A percentile compares a stretch with the other conserved stretches of the same genome.
Conservation (phyloP, 1,139 yeast species). For the Taphrina pruni region DNA sequence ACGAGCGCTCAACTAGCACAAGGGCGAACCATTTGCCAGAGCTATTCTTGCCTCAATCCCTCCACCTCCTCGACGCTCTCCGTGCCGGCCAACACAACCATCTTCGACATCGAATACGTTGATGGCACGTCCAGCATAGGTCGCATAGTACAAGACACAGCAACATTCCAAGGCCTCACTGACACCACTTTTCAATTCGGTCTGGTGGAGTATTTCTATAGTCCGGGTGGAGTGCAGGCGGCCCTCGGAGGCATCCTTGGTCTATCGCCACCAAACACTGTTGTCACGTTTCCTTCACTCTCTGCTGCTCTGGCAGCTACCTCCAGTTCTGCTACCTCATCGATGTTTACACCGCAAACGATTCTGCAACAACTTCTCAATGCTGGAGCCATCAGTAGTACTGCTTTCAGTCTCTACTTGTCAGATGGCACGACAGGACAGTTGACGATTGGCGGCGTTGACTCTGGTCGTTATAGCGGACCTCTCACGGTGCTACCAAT, state of each 20-base stretch:
- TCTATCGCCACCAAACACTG: constrained; percentile 37
- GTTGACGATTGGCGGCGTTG: constrained; percentile 66
- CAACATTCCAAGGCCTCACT: constrained; percentile 26
- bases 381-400: constrained; percentile 29
- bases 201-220: constrained; percentile 38
- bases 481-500: constrained; percentile 49
- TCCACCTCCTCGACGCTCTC: constrained; percentile 10
- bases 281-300: constrained; percentile 18
- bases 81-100: constrained; percentile 30
- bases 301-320: constrained; percentile 19
- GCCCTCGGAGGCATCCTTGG: constrained; percentile 41
- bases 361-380: constrained; percentile 37
- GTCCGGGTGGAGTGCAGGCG: constrained; percentile 23
- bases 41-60: constrained; percentile 34
- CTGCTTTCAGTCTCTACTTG: constrained; percentile 54
- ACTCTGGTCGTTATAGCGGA: constrained; percentile 60
- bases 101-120: constrained; percentile 35
- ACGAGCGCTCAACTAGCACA: constrained; percentile 22
- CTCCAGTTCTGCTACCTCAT: neutral
- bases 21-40: constrained; percentile 29
- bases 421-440: constrained; percentile 56
- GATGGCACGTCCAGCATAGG: constrained; percentile 40
- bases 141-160: constrained; percentile 36
- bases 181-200: constrained; percentile 38
- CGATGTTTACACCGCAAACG: constrained; percentile 34